These are phyloP conservation scores for Lepidium africanum DNA, from an alignment of 345 rosid species.

Conservation along the genomic window DNA sequence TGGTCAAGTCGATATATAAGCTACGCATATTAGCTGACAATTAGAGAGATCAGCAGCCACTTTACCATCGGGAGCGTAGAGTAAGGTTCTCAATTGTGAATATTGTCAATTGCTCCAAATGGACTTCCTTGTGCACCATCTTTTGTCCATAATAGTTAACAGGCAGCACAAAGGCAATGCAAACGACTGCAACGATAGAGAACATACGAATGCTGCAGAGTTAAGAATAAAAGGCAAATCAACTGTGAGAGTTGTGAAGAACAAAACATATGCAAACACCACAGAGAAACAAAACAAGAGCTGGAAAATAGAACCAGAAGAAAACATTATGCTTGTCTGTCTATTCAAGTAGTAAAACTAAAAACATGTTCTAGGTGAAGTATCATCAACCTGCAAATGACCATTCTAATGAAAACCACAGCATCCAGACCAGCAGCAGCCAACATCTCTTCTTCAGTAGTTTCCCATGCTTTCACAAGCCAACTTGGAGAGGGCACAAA, in stretches of 20 bases:
- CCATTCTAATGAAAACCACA: constrained; percentile 68
- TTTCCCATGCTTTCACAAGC: constrained; percentile 79
- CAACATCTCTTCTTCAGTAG: constrained; percentile 73
- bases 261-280: background rate
- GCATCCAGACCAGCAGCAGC: constrained; percentile 72
- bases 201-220: constrained; percentile 66
- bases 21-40: background rate
- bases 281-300: background rate
- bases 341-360: background rate
- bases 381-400: constrained; percentile 62
- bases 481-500: constrained; percentile 88
- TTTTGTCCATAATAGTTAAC: constrained; percentile 75
- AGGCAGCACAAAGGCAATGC: constrained; percentile 69
- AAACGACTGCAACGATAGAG: constrained; percentile 59
- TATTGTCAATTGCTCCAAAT: constrained; percentile 51
- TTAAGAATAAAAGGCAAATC: constrained; percentile 1
- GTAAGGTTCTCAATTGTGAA: constrained; percentile 75
- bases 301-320: background rate
- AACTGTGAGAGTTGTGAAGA: constrained; percentile 10
- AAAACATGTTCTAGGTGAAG: background rate
- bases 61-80: constrained; percentile 74
- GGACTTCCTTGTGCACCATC: constrained; percentile 47
- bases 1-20: background rate
- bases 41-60: background rate
- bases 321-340: constrained; percentile 1